Conservation (phyloP, 139 green algal genomes). For the Trebouxia sp. region DNA sequence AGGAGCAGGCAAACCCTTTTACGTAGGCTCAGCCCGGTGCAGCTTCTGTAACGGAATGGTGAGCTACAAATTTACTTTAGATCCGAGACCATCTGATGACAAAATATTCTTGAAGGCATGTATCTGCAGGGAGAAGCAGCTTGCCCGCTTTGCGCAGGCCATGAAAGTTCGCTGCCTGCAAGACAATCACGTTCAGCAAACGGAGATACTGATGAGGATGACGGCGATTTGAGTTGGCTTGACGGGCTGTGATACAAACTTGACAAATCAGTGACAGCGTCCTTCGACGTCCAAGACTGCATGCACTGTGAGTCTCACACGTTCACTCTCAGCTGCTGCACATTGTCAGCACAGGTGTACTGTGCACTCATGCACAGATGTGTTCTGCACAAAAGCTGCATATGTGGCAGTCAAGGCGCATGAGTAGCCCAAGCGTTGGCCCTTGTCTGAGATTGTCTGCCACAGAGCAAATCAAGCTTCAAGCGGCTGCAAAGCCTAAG, state of each 20-base stretch:
- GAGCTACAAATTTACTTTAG: neutral
- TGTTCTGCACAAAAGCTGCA: neutral
- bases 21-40: constrained; percentile 31
- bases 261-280: neutral
- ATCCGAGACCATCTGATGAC: neutral
- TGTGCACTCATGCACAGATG: neutral
- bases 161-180: neutral
- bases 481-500: constrained; percentile 27
- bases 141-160: constrained; percentile 37
- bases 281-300: neutral
- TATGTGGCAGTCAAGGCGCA: constrained; percentile 19
- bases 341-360: neutral
- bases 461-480: constrained; percentile 18
- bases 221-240: neutral
- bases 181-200: neutral
- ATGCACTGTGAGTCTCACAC: neutral
- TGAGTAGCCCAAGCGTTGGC: constrained; percentile 27
- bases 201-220: neutral
- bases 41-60: constrained; percentile 33
- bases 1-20: constrained; percentile 32
- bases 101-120: neutral
- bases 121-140: constrained; percentile 24
- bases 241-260: neutral
- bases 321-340: neutral
- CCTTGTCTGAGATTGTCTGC: constrained; percentile 15